Evolutionary conservation across 352 stramenopile genomes (phyloP), one percentile per base, ranked within the genome.

Genomic region (Phytopythium mirpurense): DNA sequence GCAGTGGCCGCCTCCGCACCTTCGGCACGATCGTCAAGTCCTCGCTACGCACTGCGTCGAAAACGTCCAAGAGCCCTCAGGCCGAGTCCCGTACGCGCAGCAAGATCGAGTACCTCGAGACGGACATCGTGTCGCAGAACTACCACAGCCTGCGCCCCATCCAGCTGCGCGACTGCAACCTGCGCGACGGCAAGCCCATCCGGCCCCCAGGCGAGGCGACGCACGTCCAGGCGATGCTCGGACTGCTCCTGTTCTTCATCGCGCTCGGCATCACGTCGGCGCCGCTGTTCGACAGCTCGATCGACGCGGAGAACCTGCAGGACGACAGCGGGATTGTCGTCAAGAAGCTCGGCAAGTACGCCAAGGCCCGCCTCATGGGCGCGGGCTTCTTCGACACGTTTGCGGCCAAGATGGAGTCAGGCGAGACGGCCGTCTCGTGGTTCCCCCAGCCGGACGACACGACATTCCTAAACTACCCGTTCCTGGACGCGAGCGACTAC

Each of bases 331-430:
- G 66, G 4, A 27, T 60, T 12, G 24, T 63, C 9, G 36, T 71
- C 41, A 74, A 74, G 42, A 74, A 74, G 54, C 68, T 71, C 31
- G 66, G 59, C 16, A 70, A 57, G 11, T 74, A 64, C 26, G 62
- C 66, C 27, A 67, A 62, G n/a, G 66, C 66, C 5, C 62, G 68
- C 34, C 64, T 71, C 42, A 21, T 71, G 18, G 62, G 62, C 14
- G 26, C 44, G 0, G 66, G 66, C 1, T 71, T 71, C 40, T 62
- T 69, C 21, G 31, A 59, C 24, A 34, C 41, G 7, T 70, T 68
- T 26, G 15, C 55, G 15, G 49, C 60, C 36, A 54, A 45, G 7
- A 66, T 71, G 53, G 56, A 62, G 23, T 68, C 50, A 31, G 68
- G 66, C 16, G 21, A 21, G 7, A 62, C 62, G 4, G 59, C 62